These are phyloP conservation scores for Psilocybe cyanescens DNA, from an alignment of 768 basidiomycete species.

Conservation along the genomic window DNA sequence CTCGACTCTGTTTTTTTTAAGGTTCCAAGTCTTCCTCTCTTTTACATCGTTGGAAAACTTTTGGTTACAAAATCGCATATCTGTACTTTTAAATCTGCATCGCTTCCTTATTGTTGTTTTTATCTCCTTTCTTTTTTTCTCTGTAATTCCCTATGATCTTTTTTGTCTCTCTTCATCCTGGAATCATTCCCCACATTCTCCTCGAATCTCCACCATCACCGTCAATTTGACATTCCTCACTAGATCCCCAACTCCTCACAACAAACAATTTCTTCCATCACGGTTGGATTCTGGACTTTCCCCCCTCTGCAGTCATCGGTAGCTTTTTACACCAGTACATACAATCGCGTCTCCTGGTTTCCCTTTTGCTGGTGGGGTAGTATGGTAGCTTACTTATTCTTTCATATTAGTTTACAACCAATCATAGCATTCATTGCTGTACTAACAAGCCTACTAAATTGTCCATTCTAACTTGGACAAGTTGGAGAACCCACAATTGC, in stretches of 20 bases:
- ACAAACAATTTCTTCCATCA: neutral
- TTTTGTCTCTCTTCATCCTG: conserved; percentile 10
- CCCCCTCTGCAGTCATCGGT: neutral
- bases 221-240: neutral
- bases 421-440: too few species aligned
- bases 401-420: neutral
- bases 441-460: too few species aligned
- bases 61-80: conserved; percentile 5
- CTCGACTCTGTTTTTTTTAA: neutral
- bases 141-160: neutral
- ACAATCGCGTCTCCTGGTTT: neutral
- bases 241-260: conserved; percentile 3
- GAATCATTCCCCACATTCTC: conserved; percentile 2
- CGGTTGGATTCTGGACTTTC: neutral
- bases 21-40: neutral
- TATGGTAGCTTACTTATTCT: neutral
- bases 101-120: conserved; percentile 3
- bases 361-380: neutral
- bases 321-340: neutral
- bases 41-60: neutral
- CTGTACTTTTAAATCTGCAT: conserved; percentile 21
- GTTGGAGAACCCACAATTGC: too few species aligned
- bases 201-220: neutral
- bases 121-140: neutral
- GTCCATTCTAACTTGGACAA: too few species aligned